A percentile compares a stretch with the other conserved stretches of the same genome.
phyloP scores from a whole-genome alignment of 257 asterid genomes.

The Thymus mandschuricus region DNA sequence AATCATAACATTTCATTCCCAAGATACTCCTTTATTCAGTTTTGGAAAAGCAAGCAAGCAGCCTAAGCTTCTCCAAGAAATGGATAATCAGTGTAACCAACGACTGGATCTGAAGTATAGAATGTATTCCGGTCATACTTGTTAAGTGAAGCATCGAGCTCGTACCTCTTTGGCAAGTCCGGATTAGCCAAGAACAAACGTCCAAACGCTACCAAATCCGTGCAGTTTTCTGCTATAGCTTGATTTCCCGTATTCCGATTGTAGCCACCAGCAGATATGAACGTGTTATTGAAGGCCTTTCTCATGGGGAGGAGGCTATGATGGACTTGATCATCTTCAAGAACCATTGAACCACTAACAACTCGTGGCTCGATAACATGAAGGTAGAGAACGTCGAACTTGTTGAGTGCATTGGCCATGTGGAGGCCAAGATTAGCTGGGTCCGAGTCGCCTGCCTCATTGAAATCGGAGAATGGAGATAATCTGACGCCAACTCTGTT shows the following conservation, averaged over 20 bases:
- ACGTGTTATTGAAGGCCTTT: slow-evolving; percentile 57
- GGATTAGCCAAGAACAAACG: slow-evolving; percentile 76
- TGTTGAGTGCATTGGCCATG: slow-evolving; percentile 44
- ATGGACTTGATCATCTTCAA: slow-evolving; percentile 25
- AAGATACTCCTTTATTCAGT: not conserved
- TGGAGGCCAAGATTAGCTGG: slow-evolving; percentile 41
- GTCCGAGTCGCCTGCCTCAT: slow-evolving; percentile 38
- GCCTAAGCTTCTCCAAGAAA: slow-evolving; percentile 34
- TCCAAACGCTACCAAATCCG: slow-evolving; percentile 72
- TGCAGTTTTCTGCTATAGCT: slow-evolving; percentile 41
- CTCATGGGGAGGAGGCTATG: slow-evolving; percentile 47
- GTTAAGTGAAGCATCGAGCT: slow-evolving; percentile 55
- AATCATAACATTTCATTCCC: not conserved
- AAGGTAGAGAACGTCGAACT: slow-evolving; percentile 41
- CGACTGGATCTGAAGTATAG: slow-evolving; percentile 63
- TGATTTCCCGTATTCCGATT: slow-evolving; percentile 49
- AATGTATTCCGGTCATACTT: slow-evolving; percentile 62
- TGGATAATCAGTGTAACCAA: slow-evolving; percentile 80
- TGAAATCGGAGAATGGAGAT: slow-evolving; percentile 36
- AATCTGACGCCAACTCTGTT: slow-evolving; percentile 48
- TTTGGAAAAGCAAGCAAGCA: not conserved
- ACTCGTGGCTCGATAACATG: slow-evolving; percentile 54
- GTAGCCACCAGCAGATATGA: slow-evolving; percentile 67
- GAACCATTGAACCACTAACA: slow-evolving; percentile 10
- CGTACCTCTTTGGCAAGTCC: slow-evolving; percentile 56